Conservation (phyloP, 805 yeast genomes). For the Myxozyma melibiosi region DNA sequence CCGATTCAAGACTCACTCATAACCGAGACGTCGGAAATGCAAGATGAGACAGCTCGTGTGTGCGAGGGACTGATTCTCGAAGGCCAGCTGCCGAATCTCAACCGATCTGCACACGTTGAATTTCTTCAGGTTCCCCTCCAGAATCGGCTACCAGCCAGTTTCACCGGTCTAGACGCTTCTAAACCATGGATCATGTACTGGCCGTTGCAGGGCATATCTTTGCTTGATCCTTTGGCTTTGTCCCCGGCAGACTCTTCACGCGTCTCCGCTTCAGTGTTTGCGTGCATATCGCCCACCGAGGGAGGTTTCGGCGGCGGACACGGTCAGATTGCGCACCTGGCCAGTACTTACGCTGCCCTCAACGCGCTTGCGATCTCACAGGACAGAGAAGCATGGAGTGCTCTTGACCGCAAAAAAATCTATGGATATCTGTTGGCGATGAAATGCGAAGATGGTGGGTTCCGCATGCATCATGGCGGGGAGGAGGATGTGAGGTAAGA, state of each 20-base stretch:
- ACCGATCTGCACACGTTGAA: slow-evolving; percentile 6
- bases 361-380: slow-evolving; percentile 58
- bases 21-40: slow-evolving; percentile 26
- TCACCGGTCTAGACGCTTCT: slow-evolving; percentile 74
- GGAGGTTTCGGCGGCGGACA: slow-evolving; percentile 89
- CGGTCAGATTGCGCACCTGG: slow-evolving; percentile 80
- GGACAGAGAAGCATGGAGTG: slow-evolving; percentile 46
- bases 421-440: slow-evolving; percentile 66
- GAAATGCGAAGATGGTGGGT: slow-evolving; percentile 74
- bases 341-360: slow-evolving; percentile 79
- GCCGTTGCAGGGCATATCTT: slow-evolving; percentile 60
- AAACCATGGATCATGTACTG: slow-evolving; percentile 90
- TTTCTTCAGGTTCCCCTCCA: slow-evolving; percentile 12
- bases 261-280: slow-evolving; percentile 38
- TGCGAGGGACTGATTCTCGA: slow-evolving; percentile 16
- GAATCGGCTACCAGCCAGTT: slow-evolving; percentile 52
- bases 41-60: slow-evolving; percentile 19
- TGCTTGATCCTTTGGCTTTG: slow-evolving; percentile 39
- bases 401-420: slow-evolving; percentile 51
- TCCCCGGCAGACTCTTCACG: slow-evolving; percentile 23
- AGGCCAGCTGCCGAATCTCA: slow-evolving; percentile 14
- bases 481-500: slow-evolving; percentile 61
- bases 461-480: slow-evolving; percentile 72
- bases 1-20: slow-evolving; percentile 12
- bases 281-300: slow-evolving; percentile 39